Conservation (phyloP, 2,329 filamentous ascomycete genomes). For the Paramyrothecium roridum region DNA sequence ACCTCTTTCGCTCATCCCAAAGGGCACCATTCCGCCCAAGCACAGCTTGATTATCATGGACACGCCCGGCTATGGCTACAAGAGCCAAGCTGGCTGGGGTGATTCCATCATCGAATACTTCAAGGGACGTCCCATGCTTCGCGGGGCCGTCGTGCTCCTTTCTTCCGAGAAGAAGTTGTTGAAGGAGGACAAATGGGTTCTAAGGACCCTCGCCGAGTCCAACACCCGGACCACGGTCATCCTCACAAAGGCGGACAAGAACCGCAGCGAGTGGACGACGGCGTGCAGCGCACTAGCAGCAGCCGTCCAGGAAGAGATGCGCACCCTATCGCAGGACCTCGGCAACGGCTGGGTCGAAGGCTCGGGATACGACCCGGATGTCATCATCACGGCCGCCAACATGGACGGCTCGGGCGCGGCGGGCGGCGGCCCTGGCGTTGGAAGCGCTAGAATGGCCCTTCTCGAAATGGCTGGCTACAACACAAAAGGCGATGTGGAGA, state of each 20-base stretch:
- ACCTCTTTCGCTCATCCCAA: slow-evolving; percentile 18
- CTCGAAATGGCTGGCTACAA: slow-evolving; percentile 37
- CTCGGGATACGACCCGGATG: slow-evolving; percentile 21
- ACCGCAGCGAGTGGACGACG: slow-evolving; percentile 22
- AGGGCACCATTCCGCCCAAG: slow-evolving; percentile 36
- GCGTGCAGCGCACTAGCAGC: slow-evolving; percentile 21
- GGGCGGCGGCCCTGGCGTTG: slow-evolving; percentile 33
- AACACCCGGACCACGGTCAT: slow-evolving; percentile 46
- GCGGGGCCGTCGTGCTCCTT: slow-evolving; percentile 51
- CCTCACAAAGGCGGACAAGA: slow-evolving; percentile 56
- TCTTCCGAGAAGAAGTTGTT: slow-evolving; percentile 51
- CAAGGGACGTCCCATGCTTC: slow-evolving; percentile 39
- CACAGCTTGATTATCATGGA: slow-evolving; percentile 49
- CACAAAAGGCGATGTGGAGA: slow-evolving; percentile 24
- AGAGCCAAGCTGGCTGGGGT: slow-evolving; percentile 48
- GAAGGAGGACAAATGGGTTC: slow-evolving; percentile 41
- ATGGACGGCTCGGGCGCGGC: slow-evolving; percentile 25
- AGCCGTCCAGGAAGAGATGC: slow-evolving; percentile 22
- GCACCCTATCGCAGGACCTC: slow-evolving; percentile 13
- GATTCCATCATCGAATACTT: slow-evolving; percentile 50
- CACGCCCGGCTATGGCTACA: slow-evolving; percentile 49
- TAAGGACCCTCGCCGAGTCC: slow-evolving; percentile 42
- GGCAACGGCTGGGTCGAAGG: slow-evolving; percentile 23
- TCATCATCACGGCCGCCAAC: slow-evolving; percentile 34
- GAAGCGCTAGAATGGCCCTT: slow-evolving; percentile 34